Evolutionary conservation across 495 filamentous ascomycete genomes (phyloP), one percentile per base, ranked within the genome.

Genomic region (Rhypophila decipiens): DNA sequence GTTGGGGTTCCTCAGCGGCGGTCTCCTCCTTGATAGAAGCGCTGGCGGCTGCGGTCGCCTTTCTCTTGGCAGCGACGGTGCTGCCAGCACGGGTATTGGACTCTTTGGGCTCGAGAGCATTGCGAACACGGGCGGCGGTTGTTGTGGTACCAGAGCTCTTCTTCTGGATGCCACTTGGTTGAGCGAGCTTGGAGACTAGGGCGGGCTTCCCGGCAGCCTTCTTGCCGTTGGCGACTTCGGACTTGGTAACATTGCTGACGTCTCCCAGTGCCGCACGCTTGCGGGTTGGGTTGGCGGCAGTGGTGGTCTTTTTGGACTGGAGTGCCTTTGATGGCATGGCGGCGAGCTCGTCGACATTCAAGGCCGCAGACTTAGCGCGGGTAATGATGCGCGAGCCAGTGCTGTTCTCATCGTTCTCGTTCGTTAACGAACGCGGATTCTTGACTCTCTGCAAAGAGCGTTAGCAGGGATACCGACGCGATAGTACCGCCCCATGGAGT

Each of bases 321-420:
- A 91, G 65, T 3, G 82, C 71, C 74, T 95, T 94, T 15, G 77
- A 64, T 31, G 73, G 71, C 52, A 69, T 67, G 29, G 73, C 68
- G 29, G 73, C 68, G 37, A 72, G 57, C 51, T 72, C 73, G 50
- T 80, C 79, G 24, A 73, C 72, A 37, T 69, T 76, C 33, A 91
- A 69, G 19, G 85, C 84, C 34, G 87, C 87, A 12, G 90, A 81
- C 71, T 98, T 98, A 49, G 94, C 91, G 64, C 93, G 78, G 44
- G 93, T 98, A 60, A 96, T 58, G 68, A 91, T 89, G 65, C 81
- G 84, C 47, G 85, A 80, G 20, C 75, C 51, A 21, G 39, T 80
- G 34, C 67, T 70, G 58, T 95, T 96, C 74, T 97, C 93, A 60
- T 96, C 93, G 59, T 96, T 96, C 69, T 96, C 89, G 64, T 96